A percentile compares a stretch with the other conserved stretches of the same genome.
These are phyloP conservation scores for Massospora cicadina DNA, from an alignment of 371 early-diverging fungal genomes.

Conservation along the genomic window DNA sequence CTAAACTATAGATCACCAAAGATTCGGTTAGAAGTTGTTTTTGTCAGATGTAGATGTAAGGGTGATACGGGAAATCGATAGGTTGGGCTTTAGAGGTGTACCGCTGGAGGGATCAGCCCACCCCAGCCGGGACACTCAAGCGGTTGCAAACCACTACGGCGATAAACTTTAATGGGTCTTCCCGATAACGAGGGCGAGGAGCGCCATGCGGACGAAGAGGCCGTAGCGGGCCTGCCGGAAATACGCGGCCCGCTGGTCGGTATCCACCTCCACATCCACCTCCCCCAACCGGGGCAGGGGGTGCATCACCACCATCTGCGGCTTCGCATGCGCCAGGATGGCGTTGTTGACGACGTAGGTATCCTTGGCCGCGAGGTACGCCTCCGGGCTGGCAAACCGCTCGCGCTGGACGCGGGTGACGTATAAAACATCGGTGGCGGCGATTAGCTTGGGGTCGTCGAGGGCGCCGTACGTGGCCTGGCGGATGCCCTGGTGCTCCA, in stretches of 20 bases:
- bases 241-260: constrained; percentile 91
- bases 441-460: constrained; percentile 53
- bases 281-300: constrained; percentile 90
- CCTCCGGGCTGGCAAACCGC: constrained; percentile 56
- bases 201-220: constrained; percentile 92
- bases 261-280: constrained; percentile 91
- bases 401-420: constrained; percentile 95
- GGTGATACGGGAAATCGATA: too few species aligned
- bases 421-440: constrained; percentile 83
- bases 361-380: constrained; percentile 63
- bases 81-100: too few species aligned
- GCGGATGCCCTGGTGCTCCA: constrained; percentile 39
- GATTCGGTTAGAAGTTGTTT: too few species aligned
- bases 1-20: too few species aligned
- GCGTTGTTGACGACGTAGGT: constrained; percentile 74
- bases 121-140: too few species aligned
- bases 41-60: too few species aligned
- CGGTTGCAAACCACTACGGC: too few species aligned
- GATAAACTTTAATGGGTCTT: constrained; percentile 7
- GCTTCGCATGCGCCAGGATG: constrained; percentile 66
- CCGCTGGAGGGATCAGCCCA: too few species aligned
- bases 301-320: constrained; percentile 95
- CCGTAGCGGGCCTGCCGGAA: constrained; percentile 96
- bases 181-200: constrained; percentile 58
- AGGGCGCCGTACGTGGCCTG: constrained; percentile 54